Percentiles rank a stretch among this genome's conserved stretches.
Evolutionary conservation across 495 filamentous ascomycete species (phyloP).

Genomic region (Neurospora intermedia): DNA sequence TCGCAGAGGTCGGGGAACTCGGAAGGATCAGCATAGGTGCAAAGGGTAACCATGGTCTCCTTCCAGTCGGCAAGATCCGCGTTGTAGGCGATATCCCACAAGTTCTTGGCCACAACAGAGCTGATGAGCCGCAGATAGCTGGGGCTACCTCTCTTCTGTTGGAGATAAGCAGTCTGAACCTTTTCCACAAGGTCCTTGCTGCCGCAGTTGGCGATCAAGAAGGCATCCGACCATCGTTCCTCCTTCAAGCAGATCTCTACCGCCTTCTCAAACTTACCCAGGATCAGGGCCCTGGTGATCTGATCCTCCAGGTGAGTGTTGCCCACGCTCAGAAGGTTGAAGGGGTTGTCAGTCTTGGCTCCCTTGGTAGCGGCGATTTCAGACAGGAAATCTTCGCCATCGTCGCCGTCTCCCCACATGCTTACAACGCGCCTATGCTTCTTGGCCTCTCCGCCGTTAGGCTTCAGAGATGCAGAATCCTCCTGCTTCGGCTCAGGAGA

Average conservation of each 20-base stretch:
- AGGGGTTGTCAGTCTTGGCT: slow-evolving; percentile 41
- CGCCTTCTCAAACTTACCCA: slow-evolving; percentile 85
- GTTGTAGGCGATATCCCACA: slow-evolving; percentile 98
- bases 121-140: slow-evolving; percentile 89
- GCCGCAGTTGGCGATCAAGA: slow-evolving; percentile 96
- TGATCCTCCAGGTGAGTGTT: slow-evolving; percentile 73
- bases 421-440: slow-evolving; percentile 26
- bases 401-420: slow-evolving; percentile 52
- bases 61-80: slow-evolving; percentile 90
- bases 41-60: slow-evolving; percentile 89
- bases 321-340: slow-evolving; percentile 61
- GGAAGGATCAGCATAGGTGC: slow-evolving; percentile 80
- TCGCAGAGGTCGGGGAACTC: slow-evolving; percentile 97
- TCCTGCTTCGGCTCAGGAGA: slow-evolving; percentile 24
- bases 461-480: slow-evolving; percentile 28
- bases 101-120: slow-evolving; percentile 88
- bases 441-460: slow-evolving; percentile 28
- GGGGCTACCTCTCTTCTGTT: slow-evolving; percentile 65
- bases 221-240: slow-evolving; percentile 84
- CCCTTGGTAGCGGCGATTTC: slow-evolving; percentile 45
- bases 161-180: slow-evolving; percentile 85
- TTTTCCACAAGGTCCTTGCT: slow-evolving; percentile 90
- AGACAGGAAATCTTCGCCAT: slow-evolving; percentile 80
- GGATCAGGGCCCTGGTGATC: slow-evolving; percentile 77
- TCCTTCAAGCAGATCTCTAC: slow-evolving; percentile 81